Percentiles rank a stretch among this genome's conserved stretches.
These are phyloP conservation scores for Leucaena leucocephala DNA, from an alignment of 306 rosid genomes.

Conservation along the genomic window DNA sequence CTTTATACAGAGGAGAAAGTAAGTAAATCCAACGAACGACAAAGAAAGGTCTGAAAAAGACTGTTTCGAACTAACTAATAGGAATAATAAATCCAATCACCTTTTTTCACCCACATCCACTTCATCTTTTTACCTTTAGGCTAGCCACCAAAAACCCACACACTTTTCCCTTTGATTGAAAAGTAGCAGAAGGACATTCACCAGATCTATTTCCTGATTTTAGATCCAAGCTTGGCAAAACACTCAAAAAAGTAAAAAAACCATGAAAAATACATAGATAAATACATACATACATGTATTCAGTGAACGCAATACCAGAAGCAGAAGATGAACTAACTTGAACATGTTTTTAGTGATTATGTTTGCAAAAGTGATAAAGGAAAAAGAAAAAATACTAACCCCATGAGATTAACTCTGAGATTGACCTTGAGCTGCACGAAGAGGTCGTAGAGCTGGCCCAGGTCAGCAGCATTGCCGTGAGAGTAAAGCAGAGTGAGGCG, in stretches of 20 bases:
- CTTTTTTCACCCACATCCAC: slow-evolving; percentile 42
- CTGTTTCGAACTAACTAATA: slow-evolving; percentile 45
- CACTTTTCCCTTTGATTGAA: slow-evolving; percentile 19
- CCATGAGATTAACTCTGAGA: slow-evolving; percentile 96
- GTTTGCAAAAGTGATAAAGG: neutral
- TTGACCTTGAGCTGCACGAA: slow-evolving; percentile 94
- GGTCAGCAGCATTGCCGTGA: slow-evolving; percentile 97
- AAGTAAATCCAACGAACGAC: slow-evolving; percentile 22
- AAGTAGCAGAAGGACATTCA: slow-evolving; percentile 30
- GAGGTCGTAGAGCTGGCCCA: slow-evolving; percentile 96
- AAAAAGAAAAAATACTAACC: slow-evolving; percentile 56
- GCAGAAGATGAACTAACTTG: slow-evolving; percentile 21
- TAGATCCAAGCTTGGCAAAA: slow-evolving; percentile 46
- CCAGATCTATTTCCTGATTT: slow-evolving; percentile 44
- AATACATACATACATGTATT: no score
- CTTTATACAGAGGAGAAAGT: slow-evolving; percentile 45
- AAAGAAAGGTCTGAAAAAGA: slow-evolving; percentile 49
- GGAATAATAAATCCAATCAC: slow-evolving; percentile 45
- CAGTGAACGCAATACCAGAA: slow-evolving; percentile 1
- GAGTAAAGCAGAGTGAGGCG: slow-evolving; percentile 90
- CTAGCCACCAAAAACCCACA: slow-evolving; percentile 20
- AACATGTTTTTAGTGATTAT: neutral
- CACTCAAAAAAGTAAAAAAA: neutral
- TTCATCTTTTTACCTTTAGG: slow-evolving; percentile 7
- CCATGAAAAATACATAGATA: neutral